These are phyloP conservation scores for Scalesia atractyloides DNA, from an alignment of 129 eudicot species.

Conservation along the genomic window DNA sequence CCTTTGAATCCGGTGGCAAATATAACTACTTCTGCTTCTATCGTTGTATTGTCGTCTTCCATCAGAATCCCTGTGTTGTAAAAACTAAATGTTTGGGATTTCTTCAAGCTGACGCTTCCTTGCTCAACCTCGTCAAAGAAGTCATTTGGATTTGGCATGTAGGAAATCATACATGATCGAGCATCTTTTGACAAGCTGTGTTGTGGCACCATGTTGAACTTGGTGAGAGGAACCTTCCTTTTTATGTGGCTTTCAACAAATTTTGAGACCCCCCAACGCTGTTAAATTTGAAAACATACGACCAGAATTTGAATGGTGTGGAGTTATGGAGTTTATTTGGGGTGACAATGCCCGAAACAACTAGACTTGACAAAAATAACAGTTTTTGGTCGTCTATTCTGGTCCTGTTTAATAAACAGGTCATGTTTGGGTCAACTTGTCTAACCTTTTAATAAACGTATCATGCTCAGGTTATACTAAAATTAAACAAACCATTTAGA, in stretches of 20 bases:
- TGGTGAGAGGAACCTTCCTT: slow-evolving; percentile 39
- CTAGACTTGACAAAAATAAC: not conserved
- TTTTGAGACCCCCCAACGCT: slow-evolving; percentile 59
- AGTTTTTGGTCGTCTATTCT: no score
- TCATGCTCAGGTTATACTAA: no score
- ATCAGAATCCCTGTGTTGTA: not conserved
- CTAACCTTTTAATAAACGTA: no score
- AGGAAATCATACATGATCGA: slow-evolving; percentile 31
- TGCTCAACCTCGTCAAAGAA: slow-evolving; percentile 34
- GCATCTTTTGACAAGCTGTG: slow-evolving; percentile 41
- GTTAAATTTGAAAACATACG: not conserved
- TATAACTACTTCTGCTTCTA: slow-evolving; percentile 1
- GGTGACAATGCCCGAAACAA: not conserved
- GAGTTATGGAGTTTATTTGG: not conserved
- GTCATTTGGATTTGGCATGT: slow-evolving; percentile 25
- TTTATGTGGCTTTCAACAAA: slow-evolving; percentile 45
- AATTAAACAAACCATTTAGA: no score
- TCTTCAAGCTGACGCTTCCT: slow-evolving; percentile 6
- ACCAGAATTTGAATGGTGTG: not conserved
- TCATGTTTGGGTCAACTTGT: no score
- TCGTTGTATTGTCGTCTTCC: not conserved
- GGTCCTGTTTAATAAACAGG: no score
- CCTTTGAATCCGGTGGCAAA: slow-evolving; percentile 8
- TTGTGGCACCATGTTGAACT: slow-evolving; percentile 47
- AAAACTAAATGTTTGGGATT: not conserved